Evolutionary conservation across 768 basidiomycete genomes (phyloP), one percentile per base, ranked within the genome.

Genomic region (Russula dissimulans): DNA sequence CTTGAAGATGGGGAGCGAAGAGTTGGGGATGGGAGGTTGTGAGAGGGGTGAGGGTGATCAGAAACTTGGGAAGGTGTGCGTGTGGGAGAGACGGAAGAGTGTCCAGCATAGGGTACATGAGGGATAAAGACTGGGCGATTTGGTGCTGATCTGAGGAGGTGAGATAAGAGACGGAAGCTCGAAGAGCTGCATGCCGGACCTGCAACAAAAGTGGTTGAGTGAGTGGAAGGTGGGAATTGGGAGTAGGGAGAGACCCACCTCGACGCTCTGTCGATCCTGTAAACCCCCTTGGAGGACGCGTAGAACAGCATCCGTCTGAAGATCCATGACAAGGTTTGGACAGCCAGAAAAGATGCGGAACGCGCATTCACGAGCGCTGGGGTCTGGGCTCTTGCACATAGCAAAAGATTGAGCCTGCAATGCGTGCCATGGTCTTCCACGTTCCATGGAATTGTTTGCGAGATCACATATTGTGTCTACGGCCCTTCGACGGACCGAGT

Each of bases 381-480:
- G 59, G 42, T 72, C 72, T 4, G 65, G 36, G 51, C 60, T 67
- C 39, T 80, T 78, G 0, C 80, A 77, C 86, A 89, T 87, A 48
- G 72, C 76, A 66, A 91, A 91, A 0, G 79, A 77, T 56, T 85
- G 86, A 0, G 80, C 81, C 67, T 91, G 89, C 1, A 91, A 75
- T 2, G 85, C 85, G 67, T 89, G 88, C 89, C 89, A 92, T 3
- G 88, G 89, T 9, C 87, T 72, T 0, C 89, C 90, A 2, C 88
- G 79, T 15, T 71, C 69, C 86, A 91, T 89, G 11, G 81, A 81
- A 59, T 87, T 81, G 57, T 85, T 86, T 6, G 89, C 85, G 32
- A 91, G 73, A 66, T 91, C 90, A 60, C 81, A 83, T 26, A 87
- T 78, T 2, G 89, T 87, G 67, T 91, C 89, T 14, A 87, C 85